phyloP scores from a whole-genome alignment of 495 filamentous ascomycete species.

The Penicillium silybi region DNA sequence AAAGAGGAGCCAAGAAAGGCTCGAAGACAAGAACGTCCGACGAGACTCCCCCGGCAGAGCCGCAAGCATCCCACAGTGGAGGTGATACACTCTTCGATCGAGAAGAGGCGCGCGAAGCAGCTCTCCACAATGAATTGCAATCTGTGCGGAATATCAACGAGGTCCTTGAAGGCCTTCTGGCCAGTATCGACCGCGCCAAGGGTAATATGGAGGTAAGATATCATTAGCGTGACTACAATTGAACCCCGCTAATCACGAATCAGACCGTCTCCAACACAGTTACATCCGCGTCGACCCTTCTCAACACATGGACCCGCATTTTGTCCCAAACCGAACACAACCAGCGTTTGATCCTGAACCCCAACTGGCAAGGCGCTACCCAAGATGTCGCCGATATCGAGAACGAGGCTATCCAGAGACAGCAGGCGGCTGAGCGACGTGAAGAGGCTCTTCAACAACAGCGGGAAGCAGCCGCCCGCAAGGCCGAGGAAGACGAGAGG shows the following conservation, averaged over 20 bases:
- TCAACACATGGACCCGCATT: conserved; percentile 94
- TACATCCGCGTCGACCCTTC: conserved; percentile 81
- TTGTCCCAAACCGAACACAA: conserved; percentile 96
- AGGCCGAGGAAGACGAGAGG: conserved; percentile 70
- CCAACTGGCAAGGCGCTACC: conserved; percentile 82
- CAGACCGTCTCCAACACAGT: conserved; percentile 86
- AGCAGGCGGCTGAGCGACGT: conserved; percentile 70
- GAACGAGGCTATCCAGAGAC: conserved; percentile 63
- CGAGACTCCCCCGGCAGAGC: conserved; percentile 38
- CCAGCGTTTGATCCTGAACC: conserved; percentile 83
- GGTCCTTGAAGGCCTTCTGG: conserved; percentile 78
- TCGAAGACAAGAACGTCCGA: conserved; percentile 15
- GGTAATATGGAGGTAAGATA: conserved; percentile 81
- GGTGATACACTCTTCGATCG: conserved; percentile 56
- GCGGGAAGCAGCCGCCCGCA: conserved; percentile 63
- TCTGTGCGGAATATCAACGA: conserved; percentile 80
- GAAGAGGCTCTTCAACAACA: conserved; percentile 71
- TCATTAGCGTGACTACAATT: background rate
- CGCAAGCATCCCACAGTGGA: conserved; percentile 36
- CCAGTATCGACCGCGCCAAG: conserved; percentile 73
- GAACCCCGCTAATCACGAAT: conserved; percentile 3
- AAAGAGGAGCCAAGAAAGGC: conserved; percentile 27
- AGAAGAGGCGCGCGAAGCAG: conserved; percentile 68
- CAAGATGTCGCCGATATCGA: conserved; percentile 82
- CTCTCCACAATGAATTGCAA: conserved; percentile 72